These are phyloP conservation scores for Persicaria tinctoria DNA, from an alignment of 148 eudicot species.

Conservation along the genomic window DNA sequence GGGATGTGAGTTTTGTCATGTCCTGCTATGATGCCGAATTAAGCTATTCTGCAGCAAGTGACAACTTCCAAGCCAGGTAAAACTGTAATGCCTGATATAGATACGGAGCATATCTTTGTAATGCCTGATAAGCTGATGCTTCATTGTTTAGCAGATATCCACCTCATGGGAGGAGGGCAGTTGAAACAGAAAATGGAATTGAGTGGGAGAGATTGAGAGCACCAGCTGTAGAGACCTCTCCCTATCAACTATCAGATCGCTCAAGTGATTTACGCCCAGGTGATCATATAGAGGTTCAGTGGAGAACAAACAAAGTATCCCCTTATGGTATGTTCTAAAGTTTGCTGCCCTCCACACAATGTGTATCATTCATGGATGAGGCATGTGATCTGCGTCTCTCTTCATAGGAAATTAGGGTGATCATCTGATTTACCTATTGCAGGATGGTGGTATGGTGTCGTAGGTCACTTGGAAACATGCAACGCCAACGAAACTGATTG, in stretches of 20 bases:
- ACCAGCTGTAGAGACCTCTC: constrained; percentile 55
- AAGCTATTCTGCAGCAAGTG: constrained; percentile 54
- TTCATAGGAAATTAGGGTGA: not conserved
- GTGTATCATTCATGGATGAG: not conserved
- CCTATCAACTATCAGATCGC: constrained; percentile 67
- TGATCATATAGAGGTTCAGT: constrained; percentile 90
- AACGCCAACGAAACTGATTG: constrained; percentile 56
- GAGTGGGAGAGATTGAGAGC: constrained; percentile 83
- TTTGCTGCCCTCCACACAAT: not conserved
- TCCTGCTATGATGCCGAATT: constrained; percentile 95
- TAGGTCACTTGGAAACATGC: constrained; percentile 88
- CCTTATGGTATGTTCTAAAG: constrained; percentile 63
- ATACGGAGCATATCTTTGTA: too few species aligned
- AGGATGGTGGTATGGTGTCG: constrained; percentile 99
- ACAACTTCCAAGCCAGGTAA: constrained; percentile 85
- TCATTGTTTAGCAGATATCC: constrained; percentile 77
- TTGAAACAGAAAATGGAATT: constrained; percentile 47
- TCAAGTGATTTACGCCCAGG: constrained; percentile 65
- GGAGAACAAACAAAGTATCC: constrained; percentile 89
- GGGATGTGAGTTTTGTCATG: constrained; percentile 73
- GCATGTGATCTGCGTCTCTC: not conserved
- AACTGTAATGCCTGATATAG: not conserved
- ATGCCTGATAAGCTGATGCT: not conserved
- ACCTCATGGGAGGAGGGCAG: constrained; percentile 73
- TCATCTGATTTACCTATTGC: constrained; percentile 8